A percentile compares a stretch with the other conserved stretches of the same genome.
Conservation (phyloP, 2,329 filamentous ascomycete genomes). For the Knufia petricola region DNA sequence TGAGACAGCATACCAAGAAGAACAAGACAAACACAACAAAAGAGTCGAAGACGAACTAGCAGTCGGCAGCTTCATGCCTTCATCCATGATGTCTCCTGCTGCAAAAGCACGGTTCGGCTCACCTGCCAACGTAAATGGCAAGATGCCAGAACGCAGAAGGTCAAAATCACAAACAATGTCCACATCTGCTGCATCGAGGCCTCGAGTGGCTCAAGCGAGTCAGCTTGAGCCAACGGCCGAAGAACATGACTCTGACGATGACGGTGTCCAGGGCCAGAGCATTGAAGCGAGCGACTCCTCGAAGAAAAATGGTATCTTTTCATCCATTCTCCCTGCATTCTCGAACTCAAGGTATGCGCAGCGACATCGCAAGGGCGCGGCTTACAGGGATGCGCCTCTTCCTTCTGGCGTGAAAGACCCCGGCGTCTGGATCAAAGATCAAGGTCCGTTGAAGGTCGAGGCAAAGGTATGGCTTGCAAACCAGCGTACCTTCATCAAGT, state of each 20-base stretch:
- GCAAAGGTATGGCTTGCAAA: constrained; percentile 98
- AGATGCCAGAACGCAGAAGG: constrained; percentile 12
- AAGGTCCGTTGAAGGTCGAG: constrained; percentile 83
- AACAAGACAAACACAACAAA: constrained; percentile 73
- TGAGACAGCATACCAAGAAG: constrained; percentile 78
- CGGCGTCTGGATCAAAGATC: constrained; percentile 84
- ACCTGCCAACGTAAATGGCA: constrained; percentile 12
- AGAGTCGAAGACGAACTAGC: constrained; percentile 78
- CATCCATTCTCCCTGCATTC: constrained; percentile 72
- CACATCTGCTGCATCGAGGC: background rate
- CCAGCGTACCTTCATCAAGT: constrained; percentile 96
- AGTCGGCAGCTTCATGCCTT: constrained; percentile 76
- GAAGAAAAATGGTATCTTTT: constrained; percentile 49
- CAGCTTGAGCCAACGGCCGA: constrained; percentile 29
- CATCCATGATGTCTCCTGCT: constrained; percentile 23
- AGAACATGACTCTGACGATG: constrained; percentile 41
- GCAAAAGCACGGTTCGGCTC: constrained; percentile 16
- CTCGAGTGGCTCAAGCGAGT: constrained; percentile 11
- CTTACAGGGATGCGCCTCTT: constrained; percentile 43
- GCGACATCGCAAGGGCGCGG: constrained; percentile 31
- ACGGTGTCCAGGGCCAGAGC: constrained; percentile 30
- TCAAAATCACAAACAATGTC: constrained; percentile 2
- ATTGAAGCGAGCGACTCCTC: constrained; percentile 20
- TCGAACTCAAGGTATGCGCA: constrained; percentile 68
- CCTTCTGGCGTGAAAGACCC: constrained; percentile 86